Evolutionary conservation across 495 filamentous ascomycete species (phyloP), one percentile per base, ranked within the genome.

Genomic region (Cenococcum geophilum): DNA sequence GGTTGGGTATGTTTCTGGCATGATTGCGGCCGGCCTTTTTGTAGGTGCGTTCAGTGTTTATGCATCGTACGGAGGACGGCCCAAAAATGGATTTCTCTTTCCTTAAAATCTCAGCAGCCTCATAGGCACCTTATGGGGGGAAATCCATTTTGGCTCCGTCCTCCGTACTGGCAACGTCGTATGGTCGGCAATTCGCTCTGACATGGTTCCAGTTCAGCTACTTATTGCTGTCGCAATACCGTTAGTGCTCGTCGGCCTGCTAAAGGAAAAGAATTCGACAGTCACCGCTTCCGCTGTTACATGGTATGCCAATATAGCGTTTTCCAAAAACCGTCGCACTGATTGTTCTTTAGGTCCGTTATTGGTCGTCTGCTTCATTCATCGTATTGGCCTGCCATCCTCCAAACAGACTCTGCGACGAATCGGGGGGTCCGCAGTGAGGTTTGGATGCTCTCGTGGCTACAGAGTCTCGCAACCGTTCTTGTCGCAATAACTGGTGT

Each of bases 311-410:
- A 50, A 23, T 23, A 50, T 50, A 8, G 14, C n/a, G 8, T 56
- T 40, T 35, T 48, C 8, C 9, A n/a, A 4, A 42, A 27, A 49
- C 43, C n/a, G n/a, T n/a, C 6, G 23, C 45, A n/a, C 23, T 18
- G n/a, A 56, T n/a, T 1, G 8, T 4, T 36, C 20, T 3, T 10
- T 6, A 62, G 60, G 60, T 48, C 60, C 16, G 60, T 62, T 40
- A 25, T 61, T 25, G 66, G 59, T 8, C 66, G 69, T 20, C 53
- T 60, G 20, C 56, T 72, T 14, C 72, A 74, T 22, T 63, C 55
- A 10, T 71, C 69, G 5, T 56, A 57, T 22, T 74, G 72, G 72
- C 72, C 72, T 12, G 40, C 18, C 10, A 52, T 74, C 40, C 47
- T 74, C 4, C 32, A 59, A 10, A 57, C 70, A 1, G 71, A 72